phyloP scores from a whole-genome alignment of 2,329 filamentous ascomycete species.

The Pyrenophora tritici-repentis region DNA sequence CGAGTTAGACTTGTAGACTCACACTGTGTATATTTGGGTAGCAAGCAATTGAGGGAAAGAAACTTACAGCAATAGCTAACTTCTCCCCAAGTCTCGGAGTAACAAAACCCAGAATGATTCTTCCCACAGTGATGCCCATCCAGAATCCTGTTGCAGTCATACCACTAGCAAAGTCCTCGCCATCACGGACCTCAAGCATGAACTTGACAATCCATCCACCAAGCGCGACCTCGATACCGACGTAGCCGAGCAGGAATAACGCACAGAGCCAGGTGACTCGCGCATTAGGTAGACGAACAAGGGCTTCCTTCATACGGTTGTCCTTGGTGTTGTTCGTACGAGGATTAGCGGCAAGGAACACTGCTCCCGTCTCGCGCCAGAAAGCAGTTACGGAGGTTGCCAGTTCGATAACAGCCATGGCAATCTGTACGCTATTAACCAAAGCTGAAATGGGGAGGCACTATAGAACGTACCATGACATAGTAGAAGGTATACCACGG shows the following conservation, averaged over 20 bases:
- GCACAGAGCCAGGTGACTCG: constrained; percentile 74
- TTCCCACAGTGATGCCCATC: constrained; percentile 77
- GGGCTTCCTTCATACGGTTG: constrained; percentile 57
- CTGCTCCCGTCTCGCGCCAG: constrained; percentile 64
- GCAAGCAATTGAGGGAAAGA: not conserved
- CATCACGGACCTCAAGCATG: constrained; percentile 78
- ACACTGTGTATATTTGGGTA: not conserved
- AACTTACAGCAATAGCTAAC: constrained; percentile 52
- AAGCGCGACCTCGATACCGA: constrained; percentile 76
- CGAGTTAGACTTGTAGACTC: not conserved
- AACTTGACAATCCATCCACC: constrained; percentile 82
- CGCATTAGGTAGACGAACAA: constrained; percentile 53
- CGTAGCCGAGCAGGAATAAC: constrained; percentile 76
- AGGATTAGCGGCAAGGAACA: constrained; percentile 60
- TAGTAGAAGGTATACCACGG: constrained; percentile 79
- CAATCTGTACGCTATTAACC: constrained; percentile 49
- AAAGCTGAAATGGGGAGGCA: not conserved
- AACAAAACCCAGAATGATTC: constrained; percentile 74
- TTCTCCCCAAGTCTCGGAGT: constrained; percentile 77
- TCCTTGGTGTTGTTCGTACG: constrained; percentile 51
- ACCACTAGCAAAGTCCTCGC: constrained; percentile 71
- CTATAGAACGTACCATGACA: constrained; percentile 63
- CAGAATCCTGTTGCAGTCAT: constrained; percentile 82
- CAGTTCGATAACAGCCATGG: constrained; percentile 62
- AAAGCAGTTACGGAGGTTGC: constrained; percentile 61